Base-by-base conservation (phyloP, 208 protist genomes). In the Trypanosoma grayi region DNA sequence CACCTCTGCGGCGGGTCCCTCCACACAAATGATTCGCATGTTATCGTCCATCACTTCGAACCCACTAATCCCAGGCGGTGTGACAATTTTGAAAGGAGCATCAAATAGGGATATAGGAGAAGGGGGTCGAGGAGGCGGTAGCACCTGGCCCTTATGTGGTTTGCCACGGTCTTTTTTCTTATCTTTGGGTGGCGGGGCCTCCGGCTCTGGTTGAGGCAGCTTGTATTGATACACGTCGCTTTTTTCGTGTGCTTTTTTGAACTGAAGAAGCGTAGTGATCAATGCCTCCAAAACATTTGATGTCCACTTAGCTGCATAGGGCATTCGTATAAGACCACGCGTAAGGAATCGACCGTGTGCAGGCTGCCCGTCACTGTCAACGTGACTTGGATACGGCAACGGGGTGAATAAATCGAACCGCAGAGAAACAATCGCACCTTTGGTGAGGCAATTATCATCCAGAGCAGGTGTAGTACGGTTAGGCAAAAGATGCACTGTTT, bases 11-110 rank as follows among this genome's bases (percentile, higher is more conserved):
- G 88, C 74, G 10, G 82, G 79, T 10, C 82, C 90, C 66, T 95
- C 90, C 7, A 95, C 7, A 54, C 85, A 92, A 51, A 92, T 70
- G 41, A 93, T 60, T 10, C 86, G 76, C 55, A 73, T 34, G 45
- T 81, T 62, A 2, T 80, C 85, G 51, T 95, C 90, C 48, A 86
- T 75, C 24, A 95, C 79, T 66, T 95, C 90, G 56, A 95, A 92
- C 1, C 90, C 90, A 64, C 84, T 91, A 55, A 95, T 81, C 31
- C 84, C 86, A 4, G 58, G 70, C 18, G 90, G 90, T 24, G 70
- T 86, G 11, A 92, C 70, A 24, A 95, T 57, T 40, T 74, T 56
- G 55, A 95, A 76, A 20, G 73, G 64, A 13, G 2, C 28, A 44
- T 46, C 67, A 77, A 81, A 90, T 10, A 52, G 43, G 1, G 67